These are phyloP conservation scores for Kwoniella shivajii DNA, from an alignment of 1,284 basidiomycete genomes.

Conservation along the genomic window DNA sequence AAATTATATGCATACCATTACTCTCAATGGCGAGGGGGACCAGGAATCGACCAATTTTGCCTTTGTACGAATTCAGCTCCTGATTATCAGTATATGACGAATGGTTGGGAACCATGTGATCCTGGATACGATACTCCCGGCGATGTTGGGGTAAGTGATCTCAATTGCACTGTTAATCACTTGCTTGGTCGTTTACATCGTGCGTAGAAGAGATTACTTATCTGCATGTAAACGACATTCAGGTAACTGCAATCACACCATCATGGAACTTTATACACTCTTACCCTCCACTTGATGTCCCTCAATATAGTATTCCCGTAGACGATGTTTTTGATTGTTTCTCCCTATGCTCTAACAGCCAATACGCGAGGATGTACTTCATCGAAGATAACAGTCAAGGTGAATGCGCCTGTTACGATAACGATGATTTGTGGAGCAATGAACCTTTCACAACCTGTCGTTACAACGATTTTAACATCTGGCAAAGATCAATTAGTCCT, in stretches of 20 bases:
- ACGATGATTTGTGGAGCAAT: not conserved
- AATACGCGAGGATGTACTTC: not conserved
- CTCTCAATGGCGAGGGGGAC: not conserved
- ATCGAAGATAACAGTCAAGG: not conserved
- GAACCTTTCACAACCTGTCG: not conserved
- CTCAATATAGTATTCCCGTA: not conserved
- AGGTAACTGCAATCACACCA: no score
- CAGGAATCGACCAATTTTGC: not conserved
- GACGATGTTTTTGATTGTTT: not conserved
- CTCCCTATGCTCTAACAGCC: not conserved
- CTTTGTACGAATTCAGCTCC: not conserved
- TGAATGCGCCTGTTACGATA: not conserved
- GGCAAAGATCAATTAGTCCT: not conserved
- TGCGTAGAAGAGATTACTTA: no score
- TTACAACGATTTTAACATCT: not conserved
- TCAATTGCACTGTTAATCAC: not conserved
- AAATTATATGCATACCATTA: not conserved
- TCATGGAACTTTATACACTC: not conserved
- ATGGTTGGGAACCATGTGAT: not conserved
- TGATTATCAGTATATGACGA: not conserved
- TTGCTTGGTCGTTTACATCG: not conserved
- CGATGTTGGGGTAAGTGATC: not conserved
- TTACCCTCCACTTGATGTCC: not conserved
- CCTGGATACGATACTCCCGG: not conserved
- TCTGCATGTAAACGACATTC: no score